Evolutionary conservation across 371 early-diverging fungal species (phyloP), one percentile per base, ranked within the genome.

Genomic region (Capillidium heterosporum): DNA sequence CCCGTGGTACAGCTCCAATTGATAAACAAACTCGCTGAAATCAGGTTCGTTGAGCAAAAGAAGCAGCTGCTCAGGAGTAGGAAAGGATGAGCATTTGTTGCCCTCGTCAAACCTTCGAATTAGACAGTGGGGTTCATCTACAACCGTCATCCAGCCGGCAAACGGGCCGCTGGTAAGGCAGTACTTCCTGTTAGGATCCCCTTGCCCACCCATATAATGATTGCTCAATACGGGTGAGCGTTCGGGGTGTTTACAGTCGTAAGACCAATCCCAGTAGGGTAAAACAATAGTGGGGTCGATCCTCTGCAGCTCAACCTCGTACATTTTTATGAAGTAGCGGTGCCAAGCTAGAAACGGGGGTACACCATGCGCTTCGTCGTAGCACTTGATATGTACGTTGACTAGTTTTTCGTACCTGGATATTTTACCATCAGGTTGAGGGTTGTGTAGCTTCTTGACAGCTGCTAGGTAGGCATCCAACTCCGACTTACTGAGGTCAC

Each of bases 131-230:
- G 47, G 47, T 17, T 47, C 11, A 24, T 24, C 24, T 24, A 47
- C 47, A 11, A 55, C 68, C 67, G 58, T 60, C 43, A 27, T 35
- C 31, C 29, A 49, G 21, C 21, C 7, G 8, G 4, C 24, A 19
- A 52, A 52, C 19, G 29, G 52, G 19, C 52, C 52, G 19, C n/a
- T 19, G 4, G 13, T 28, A 21, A 52, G 51, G 43, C 63, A 17
- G 15, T 27, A 52, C 3, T 32, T 17, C 10, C 7, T 8, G 19
- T 13, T 2, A 0, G 21, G 21, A 21, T 52, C 27, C 4, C 52
- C 52, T 23, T 52, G 17, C 10, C 32, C 32, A 52, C 52, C 52
- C 15, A 52, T 21, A 17, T 35, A 52, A n/a, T 52, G 19, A 35
- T 29, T 39, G 5, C 19, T 17, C 19, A 52, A 52, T 8, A 52